A percentile compares a stretch with the other conserved stretches of the same genome.
These are phyloP conservation scores for Silene uniflora DNA, from an alignment of 148 eudicot genomes.

Conservation along the genomic window DNA sequence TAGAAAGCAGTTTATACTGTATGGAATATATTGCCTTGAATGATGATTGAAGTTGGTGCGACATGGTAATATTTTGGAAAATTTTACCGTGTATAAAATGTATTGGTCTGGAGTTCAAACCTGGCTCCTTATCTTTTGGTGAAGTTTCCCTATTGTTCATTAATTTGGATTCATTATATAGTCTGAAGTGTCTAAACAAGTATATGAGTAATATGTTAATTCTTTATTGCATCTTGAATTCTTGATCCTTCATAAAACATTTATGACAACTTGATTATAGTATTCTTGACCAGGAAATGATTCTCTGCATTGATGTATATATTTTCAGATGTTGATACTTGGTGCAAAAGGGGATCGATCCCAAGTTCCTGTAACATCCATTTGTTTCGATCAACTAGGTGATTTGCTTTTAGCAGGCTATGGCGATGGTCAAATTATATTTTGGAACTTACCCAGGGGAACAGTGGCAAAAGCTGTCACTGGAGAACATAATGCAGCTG, in stretches of 20 bases:
- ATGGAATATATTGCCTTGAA: background rate
- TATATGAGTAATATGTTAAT: background rate
- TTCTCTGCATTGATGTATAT: slow-evolving; percentile 13
- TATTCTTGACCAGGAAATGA: background rate
- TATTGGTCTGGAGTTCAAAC: background rate
- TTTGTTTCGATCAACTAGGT: slow-evolving; percentile 88
- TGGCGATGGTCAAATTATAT: slow-evolving; percentile 67
- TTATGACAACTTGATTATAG: background rate
- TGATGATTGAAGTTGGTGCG: background rate
- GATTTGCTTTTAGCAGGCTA: slow-evolving; percentile 91
- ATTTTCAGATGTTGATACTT: slow-evolving; percentile 64
- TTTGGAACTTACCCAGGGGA: slow-evolving; percentile 80
- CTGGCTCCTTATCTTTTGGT: background rate
- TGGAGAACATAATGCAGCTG: slow-evolving; percentile 74
- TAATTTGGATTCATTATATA: background rate
- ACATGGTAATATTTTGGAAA: background rate
- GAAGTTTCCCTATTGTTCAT: background rate
- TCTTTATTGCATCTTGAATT: background rate
- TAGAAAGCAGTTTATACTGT: background rate
- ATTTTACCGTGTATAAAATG: background rate
- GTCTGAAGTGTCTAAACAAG: background rate
- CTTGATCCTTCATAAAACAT: background rate
- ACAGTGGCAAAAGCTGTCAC: slow-evolving; percentile 57
- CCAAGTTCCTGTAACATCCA: slow-evolving; percentile 69
- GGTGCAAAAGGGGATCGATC: slow-evolving; percentile 76